Percentiles rank a stretch among this genome's conserved stretches.
Evolutionary conservation across 208 protist species (phyloP).

Genomic region (Wallacemonas collosoma): DNA sequence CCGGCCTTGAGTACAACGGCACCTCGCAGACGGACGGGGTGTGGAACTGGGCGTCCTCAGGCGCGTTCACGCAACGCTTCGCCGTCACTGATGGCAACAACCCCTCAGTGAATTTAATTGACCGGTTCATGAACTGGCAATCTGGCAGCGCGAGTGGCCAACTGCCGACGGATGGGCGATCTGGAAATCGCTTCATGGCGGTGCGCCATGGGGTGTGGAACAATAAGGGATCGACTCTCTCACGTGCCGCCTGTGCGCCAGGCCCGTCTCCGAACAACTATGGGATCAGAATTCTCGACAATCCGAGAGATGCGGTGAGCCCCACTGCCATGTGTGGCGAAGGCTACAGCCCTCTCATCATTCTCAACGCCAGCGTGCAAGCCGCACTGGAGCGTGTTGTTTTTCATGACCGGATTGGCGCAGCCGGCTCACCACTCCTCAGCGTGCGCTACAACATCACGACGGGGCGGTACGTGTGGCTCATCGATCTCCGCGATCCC

Average conservation of each 20-base stretch:
- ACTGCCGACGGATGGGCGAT: background rate
- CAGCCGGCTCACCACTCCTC: background rate
- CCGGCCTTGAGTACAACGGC: background rate
- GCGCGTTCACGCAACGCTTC: background rate
- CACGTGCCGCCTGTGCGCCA: background rate
- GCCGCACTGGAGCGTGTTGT: background rate
- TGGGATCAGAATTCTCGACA: background rate
- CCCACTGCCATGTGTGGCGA: background rate
- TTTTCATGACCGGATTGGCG: background rate
- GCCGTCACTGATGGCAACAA: background rate
- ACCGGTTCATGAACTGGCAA: background rate
- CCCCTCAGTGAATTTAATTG: background rate
- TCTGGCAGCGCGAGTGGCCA: background rate
- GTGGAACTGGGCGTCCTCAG: slow-evolving; percentile 5
- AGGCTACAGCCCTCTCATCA: slow-evolving; percentile 13
- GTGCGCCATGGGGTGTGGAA: background rate
- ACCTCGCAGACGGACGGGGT: background rate
- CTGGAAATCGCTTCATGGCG: background rate
- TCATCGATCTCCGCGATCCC: background rate
- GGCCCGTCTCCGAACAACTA: slow-evolving; percentile 4
- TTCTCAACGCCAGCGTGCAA: slow-evolving; percentile 2
- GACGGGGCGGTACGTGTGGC: background rate
- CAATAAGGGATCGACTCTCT: background rate
- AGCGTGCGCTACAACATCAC: slow-evolving; percentile 4
- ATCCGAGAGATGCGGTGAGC: background rate